Conservation (phyloP, 208 protist species). For the Leishmania amazonensis region DNA sequence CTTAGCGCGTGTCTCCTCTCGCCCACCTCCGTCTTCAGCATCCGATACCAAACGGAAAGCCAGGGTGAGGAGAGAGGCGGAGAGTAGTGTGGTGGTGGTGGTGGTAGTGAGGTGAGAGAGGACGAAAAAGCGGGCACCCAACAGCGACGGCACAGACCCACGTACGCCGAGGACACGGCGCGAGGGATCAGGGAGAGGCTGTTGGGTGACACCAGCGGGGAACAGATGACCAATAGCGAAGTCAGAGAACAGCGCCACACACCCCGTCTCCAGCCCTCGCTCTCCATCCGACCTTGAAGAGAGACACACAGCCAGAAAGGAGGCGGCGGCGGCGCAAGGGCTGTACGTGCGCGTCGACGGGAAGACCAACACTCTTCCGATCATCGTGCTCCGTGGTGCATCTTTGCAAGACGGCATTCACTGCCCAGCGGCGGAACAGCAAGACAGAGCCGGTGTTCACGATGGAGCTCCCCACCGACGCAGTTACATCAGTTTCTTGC, state of each 20-base stretch:
- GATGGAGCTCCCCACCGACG: background rate
- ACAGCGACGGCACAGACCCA: background rate
- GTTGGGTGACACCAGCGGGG: background rate
- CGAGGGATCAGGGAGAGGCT: background rate
- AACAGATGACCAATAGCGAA: background rate
- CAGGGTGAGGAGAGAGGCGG: background rate
- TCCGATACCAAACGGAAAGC: background rate
- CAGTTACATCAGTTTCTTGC: constrained; percentile 21
- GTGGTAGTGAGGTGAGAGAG: background rate
- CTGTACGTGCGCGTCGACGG: background rate
- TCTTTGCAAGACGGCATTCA: background rate
- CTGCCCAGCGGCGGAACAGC: background rate
- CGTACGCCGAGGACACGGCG: background rate
- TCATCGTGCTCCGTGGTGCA: background rate
- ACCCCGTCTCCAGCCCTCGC: background rate
- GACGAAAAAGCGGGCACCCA: background rate
- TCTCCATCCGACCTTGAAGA: background rate
- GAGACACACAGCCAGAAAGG: background rate
- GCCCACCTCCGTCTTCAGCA: background rate
- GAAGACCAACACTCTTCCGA: background rate
- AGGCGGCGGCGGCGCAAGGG: background rate
- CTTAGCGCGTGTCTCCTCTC: background rate
- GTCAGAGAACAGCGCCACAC: background rate
- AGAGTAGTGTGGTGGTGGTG: background rate
- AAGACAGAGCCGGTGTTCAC: background rate